A percentile compares a stretch with the other conserved stretches of the same genome.
phyloP scores from a whole-genome alignment of 2,329 filamentous ascomycete genomes.

The Pleomassaria siparia region DNA sequence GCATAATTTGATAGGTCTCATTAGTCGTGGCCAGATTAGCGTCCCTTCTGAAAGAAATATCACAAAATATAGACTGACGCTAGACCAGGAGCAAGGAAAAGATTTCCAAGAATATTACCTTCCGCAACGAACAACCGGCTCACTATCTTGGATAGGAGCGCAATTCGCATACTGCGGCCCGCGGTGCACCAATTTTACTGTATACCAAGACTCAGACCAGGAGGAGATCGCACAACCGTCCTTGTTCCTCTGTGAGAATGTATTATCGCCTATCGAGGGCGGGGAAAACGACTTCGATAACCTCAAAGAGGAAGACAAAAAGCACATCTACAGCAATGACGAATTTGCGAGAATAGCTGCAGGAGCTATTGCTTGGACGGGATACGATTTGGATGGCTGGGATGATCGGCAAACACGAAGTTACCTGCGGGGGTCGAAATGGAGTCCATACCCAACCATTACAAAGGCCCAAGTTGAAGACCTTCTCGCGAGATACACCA shows the following conservation, averaged over 20 bases:
- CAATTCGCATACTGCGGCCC: constrained; percentile 23
- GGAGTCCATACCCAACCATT: constrained; percentile 23
- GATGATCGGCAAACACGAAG: constrained; percentile 17
- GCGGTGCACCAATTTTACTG: constrained; percentile 38
- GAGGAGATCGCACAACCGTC: constrained; percentile 12
- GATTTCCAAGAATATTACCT: constrained; percentile 19
- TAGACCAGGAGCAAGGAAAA: constrained; percentile 2
- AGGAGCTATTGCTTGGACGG: constrained; percentile 37
- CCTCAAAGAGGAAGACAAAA: constrained; percentile 13
- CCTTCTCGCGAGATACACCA: constrained; percentile 30
- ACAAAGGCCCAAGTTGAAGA: constrained; percentile 17
- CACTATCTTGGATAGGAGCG: constrained; percentile 29
- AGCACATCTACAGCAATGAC: constrained; percentile 28
- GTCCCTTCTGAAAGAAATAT: no score
- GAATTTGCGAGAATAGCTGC: constrained; percentile 32
- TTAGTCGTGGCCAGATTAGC: no score
- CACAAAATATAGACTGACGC: no score
- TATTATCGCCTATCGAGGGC: constrained; percentile 14
- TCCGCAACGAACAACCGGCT: constrained; percentile 18
- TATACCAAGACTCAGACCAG: constrained; percentile 21
- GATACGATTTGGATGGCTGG: constrained; percentile 15
- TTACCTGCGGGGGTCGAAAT: constrained; percentile 27
- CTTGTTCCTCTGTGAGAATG: constrained; percentile 35
- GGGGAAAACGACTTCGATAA: constrained; percentile 24
- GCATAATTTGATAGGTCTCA: no score